Conservation (phyloP, 768 basidiomycete species). For the Solioccasus polychromus region DNA sequence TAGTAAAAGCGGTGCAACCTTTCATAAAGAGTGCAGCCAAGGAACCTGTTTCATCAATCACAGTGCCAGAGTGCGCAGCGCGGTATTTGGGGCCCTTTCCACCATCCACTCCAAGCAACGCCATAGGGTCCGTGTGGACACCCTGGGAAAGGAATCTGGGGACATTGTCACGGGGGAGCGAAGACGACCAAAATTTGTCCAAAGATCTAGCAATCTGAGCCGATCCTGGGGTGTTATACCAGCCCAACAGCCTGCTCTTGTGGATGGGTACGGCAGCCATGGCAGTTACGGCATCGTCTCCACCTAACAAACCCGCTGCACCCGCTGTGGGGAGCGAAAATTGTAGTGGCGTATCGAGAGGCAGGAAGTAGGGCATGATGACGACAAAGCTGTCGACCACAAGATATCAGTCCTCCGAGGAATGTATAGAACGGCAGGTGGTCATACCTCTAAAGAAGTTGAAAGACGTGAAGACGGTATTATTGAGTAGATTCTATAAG, state of each 20-base stretch:
- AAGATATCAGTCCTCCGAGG: too few species aligned
- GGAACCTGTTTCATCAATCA: slow-evolving; percentile 42
- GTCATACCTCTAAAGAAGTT: background rate
- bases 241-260: slow-evolving; percentile 26
- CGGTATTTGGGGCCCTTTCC: slow-evolving; percentile 61
- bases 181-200: too few species aligned
- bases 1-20: slow-evolving; percentile 10
- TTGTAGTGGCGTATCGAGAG: slow-evolving; percentile 9
- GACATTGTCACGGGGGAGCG: too few species aligned
- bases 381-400: background rate
- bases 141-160: slow-evolving; percentile 11
- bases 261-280: slow-evolving; percentile 30
- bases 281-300: slow-evolving; percentile 30
- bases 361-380: background rate
- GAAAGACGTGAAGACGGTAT: background rate
- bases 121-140: slow-evolving; percentile 17
- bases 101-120: slow-evolving; percentile 14
- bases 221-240: slow-evolving; percentile 36
- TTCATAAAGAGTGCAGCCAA: slow-evolving; percentile 51
- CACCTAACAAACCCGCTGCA: slow-evolving; percentile 27
- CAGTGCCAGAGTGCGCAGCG: slow-evolving; percentile 63
- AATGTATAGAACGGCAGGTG: background rate
- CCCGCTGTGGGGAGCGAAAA: slow-evolving; percentile 24
- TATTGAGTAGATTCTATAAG: background rate
- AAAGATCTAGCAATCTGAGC: too few species aligned